Evolutionary conservation across 371 early-diverging fungal genomes (phyloP).

Genomic region (Apophysomyces variabilis): DNA sequence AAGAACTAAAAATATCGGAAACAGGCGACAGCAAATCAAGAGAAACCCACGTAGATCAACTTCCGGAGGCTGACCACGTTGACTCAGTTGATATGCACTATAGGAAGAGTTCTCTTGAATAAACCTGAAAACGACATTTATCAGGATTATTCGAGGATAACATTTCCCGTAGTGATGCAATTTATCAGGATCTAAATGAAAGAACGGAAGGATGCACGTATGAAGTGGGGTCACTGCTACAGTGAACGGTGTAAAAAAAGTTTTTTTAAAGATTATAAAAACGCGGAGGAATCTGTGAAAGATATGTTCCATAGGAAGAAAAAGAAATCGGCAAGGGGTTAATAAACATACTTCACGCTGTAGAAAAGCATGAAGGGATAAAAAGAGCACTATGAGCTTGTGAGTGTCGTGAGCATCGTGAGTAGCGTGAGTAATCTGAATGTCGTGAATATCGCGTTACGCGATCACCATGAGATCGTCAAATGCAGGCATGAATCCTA

Average conservation of each 20-base stretch:
- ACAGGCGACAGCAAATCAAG: neutral
- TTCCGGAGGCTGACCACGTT: neutral
- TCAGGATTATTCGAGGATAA: too few species aligned
- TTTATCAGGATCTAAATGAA: neutral
- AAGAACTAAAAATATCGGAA: conserved; percentile 5
- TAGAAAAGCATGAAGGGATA: too few species aligned
- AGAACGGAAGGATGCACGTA: neutral
- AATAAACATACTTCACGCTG: too few species aligned
- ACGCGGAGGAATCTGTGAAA: conserved; percentile 6
- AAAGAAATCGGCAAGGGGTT: too few species aligned
- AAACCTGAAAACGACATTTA: too few species aligned
- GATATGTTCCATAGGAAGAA: neutral
- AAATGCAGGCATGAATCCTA: too few species aligned
- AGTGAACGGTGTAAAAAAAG: neutral
- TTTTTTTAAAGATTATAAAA: neutral
- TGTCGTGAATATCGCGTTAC: too few species aligned
- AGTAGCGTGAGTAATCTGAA: too few species aligned
- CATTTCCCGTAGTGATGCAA: neutral
- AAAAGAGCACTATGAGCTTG: too few species aligned
- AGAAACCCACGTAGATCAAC: neutral
- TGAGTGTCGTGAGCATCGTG: too few species aligned
- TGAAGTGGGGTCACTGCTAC: neutral
- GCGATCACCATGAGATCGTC: too few species aligned
- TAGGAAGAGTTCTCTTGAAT: too few species aligned
- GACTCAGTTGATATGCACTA: neutral